Base-by-base conservation (phyloP, 352 stramenopile species). In the Pythium pectinolyticum region DNA sequence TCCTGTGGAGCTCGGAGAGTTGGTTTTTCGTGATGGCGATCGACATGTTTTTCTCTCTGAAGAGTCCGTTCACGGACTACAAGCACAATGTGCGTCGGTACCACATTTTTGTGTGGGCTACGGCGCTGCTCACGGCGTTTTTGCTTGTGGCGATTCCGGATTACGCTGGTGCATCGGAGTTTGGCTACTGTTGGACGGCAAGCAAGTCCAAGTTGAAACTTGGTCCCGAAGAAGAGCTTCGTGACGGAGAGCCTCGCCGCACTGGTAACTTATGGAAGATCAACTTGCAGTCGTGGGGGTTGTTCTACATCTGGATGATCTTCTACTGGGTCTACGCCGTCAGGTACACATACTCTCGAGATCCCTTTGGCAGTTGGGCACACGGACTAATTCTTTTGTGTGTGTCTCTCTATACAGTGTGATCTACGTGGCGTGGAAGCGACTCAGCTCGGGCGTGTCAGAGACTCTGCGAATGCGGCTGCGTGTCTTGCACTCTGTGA, bases 11-110 rank as follows among this genome's bases (percentile, higher is more conserved):
- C 15, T 93, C 86, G 11, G 86, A 95, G 66, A 92, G 83, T 59
- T 95, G 86, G 86, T 95, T 95, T 61, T 91, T 92, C 53, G 84
- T 95, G 57, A 95, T 95, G 86, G 81, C 86, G 20, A 91, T 93
- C 57, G 86, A 95, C 63, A 91, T 95, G 83, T 67, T 90, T 35
- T 89, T 77, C 39, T 92, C 83, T 35, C 69, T 95, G 31, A 82
- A 91, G 68, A 95, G 85, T 78, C 86, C 86, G 6, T 95, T 95
- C 63, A 95, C 86, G 10, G 84, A 95, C 72, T 95, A 92, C 74
- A 93, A 92, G 72, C 76, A 59, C 54, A 95, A 95, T 45, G 78
- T 95, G 50, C 83, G 84, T 8, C 81, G 81, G 19, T 95, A 95
- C 51, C 86, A 95, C 65, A 69, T 76, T 8, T 94, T 93, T 64